These are phyloP conservation scores for Achlya hypogyna DNA, from an alignment of 352 stramenopile species.

Conservation along the genomic window DNA sequence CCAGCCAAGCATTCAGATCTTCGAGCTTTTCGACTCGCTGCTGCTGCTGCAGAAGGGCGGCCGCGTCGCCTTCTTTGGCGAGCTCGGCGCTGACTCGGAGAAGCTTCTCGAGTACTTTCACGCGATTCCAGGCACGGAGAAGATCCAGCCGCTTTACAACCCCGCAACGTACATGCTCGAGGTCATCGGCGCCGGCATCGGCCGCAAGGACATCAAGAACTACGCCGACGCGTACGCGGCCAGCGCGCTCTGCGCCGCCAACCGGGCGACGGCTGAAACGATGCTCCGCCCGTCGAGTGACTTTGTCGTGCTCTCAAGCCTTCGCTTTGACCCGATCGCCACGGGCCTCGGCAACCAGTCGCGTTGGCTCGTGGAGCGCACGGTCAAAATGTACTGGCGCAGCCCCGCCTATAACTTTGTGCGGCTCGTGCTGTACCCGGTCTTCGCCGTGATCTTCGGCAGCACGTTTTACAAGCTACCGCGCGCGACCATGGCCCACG, in stretches of 20 bases:
- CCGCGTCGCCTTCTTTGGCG: constrained; percentile 73
- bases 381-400: constrained; percentile 14
- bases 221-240: constrained; percentile 23
- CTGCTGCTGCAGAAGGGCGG: constrained; percentile 67
- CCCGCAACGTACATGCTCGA: constrained; percentile 87
- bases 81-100: constrained; percentile 68
- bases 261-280: neutral
- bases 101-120: constrained; percentile 86
- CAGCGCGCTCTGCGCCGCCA: constrained; percentile 9
- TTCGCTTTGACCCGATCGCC: constrained; percentile 23
- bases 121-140: constrained; percentile 50
- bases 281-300: neutral
- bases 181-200: constrained; percentile 60
- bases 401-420: constrained; percentile 18
- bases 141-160: constrained; percentile 76
- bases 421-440: constrained; percentile 2
- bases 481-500: neutral
- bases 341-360: constrained; percentile 18
- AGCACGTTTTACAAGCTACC: constrained; percentile 19
- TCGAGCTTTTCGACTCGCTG: constrained; percentile 86
- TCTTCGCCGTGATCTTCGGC: constrained; percentile 22
- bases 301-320: constrained; percentile 22
- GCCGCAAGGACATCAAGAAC: constrained; percentile 30
- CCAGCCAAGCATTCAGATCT: constrained; percentile 81
- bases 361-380: constrained; percentile 6